Percentiles rank a stretch among this genome's conserved stretches.
phyloP scores from a whole-genome alignment of 768 basidiomycete species.

The Xerocomellus amylosporus region DNA sequence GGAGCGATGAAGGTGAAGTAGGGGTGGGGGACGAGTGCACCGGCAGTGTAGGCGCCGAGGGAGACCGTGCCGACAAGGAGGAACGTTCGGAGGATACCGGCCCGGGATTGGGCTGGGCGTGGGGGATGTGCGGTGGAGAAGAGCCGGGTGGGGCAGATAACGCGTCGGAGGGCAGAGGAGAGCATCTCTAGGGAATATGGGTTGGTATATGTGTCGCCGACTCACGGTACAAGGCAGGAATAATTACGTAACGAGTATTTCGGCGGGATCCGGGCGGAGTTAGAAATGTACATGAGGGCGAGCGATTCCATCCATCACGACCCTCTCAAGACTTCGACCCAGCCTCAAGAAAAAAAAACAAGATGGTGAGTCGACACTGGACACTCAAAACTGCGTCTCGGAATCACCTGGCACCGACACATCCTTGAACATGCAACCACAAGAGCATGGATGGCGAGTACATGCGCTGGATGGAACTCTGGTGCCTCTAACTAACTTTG shows the following conservation, averaged over 20 bases:
- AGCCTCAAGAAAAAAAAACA: slow-evolving; percentile 40
- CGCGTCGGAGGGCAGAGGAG: slow-evolving; percentile 6
- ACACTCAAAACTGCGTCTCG: slow-evolving; percentile 25
- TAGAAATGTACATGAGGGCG: neutral
- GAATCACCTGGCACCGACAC: slow-evolving; percentile 40
- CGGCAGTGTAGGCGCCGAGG: slow-evolving; percentile 42
- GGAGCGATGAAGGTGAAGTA: slow-evolving; percentile 71
- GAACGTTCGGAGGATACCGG: slow-evolving; percentile 13
- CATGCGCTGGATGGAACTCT: slow-evolving; percentile 35
- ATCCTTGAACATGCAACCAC: slow-evolving; percentile 28
- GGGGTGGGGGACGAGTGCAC: slow-evolving; percentile 69
- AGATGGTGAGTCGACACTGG: slow-evolving; percentile 51
- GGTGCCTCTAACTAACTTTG: slow-evolving; percentile 17
- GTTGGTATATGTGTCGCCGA: neutral
- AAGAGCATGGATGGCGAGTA: slow-evolving; percentile 54
- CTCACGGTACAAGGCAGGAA: no score
- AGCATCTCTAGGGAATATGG: neutral
- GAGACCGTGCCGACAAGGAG: slow-evolving; percentile 23
- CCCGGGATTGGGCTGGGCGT: neutral
- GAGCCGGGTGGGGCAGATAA: slow-evolving; percentile 6
- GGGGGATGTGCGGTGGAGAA: slow-evolving; percentile 16
- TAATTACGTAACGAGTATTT: slow-evolving; percentile 5
- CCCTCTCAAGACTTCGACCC: slow-evolving; percentile 21
- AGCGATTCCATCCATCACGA: neutral
- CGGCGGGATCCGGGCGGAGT: slow-evolving; percentile 27